Evolutionary conservation across 75 land plant species (phyloP), one percentile per base, ranked within the genome.

Genomic region (Azolla pinnata): DNA sequence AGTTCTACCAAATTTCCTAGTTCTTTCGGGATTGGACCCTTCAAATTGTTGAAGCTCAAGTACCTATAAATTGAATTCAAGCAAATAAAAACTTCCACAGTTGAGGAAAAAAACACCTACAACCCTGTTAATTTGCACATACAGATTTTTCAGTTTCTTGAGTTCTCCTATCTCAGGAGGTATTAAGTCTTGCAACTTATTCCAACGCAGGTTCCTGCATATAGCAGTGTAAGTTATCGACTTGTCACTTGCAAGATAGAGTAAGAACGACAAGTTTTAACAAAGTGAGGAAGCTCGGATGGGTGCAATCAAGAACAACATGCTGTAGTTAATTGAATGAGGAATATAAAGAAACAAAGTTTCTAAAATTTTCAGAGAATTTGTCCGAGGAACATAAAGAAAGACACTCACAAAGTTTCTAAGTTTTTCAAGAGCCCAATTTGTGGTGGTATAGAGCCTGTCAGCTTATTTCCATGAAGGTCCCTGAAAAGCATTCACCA

Each of bases 151-250:
- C 28, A 90, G 54, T 48, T 73, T 77, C 69, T 86, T 86, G 32
- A 86, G 66, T 65, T 86, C 82, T 53, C 96, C 87, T 32, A 90
- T 80, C 63, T 90, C 96, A 59, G 87, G 79, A 44, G 96, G 96
- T 27, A 90, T 69, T 45, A 65, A 65, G 73, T 90, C 96, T 73
- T 90, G 96, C 47, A 90, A 71, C 55, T 90, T 90, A 60, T 90
- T 90, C 91, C 91, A 87, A 62, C 96, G 76, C 64, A 90, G 67
- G 63, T 89, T 89, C 62, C 96, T 89, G 57, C 5, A 50, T 8
- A 50, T 8, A 24, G 8, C 17, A 4, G 18, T 5, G 53, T 24
- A 20, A 50, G 17, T 50, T n/a, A n/a, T n/a, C n/a, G n/a, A n/a
- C n/a, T n/a, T n/a, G n/a, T n/a, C n/a, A n/a, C n/a, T n/a, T n/a